Evolutionary conservation across 306 rosid species (phyloP).

Genomic region (Vigna angularis): DNA sequence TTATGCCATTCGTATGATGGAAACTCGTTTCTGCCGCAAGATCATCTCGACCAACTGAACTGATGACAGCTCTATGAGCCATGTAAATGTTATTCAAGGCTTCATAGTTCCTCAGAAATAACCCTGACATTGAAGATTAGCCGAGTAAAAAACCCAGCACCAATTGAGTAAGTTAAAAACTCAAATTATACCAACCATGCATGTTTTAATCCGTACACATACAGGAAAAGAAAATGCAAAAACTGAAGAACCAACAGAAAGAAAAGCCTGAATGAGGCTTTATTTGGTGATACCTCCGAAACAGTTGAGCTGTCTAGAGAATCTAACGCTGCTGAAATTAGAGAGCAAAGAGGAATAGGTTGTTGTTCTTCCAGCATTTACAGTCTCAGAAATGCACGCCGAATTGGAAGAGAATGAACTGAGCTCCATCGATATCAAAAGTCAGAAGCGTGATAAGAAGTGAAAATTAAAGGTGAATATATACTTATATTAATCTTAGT

Average conservation of each 20-base stretch:
- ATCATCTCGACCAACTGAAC: slow-evolving; percentile 54
- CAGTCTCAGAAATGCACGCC: slow-evolving; percentile 41
- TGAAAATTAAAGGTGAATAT: not conserved
- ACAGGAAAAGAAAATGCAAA: not conserved
- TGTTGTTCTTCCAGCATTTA: slow-evolving; percentile 37
- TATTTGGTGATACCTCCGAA: slow-evolving; percentile 56
- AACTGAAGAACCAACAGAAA: not conserved
- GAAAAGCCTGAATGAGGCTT: not conserved
- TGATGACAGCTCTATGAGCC: slow-evolving; percentile 44
- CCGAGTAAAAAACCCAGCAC: not conserved
- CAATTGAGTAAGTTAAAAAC: not conserved
- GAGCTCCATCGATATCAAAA: slow-evolving; percentile 54
- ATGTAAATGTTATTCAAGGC: slow-evolving; percentile 22
- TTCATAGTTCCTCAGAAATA: slow-evolving; percentile 32
- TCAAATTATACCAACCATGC: not conserved
- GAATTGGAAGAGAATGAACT: slow-evolving; percentile 45
- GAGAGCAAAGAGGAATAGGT: slow-evolving; percentile 39
- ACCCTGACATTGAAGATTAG: slow-evolving; percentile 50
- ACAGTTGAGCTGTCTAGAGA: slow-evolving; percentile 49
- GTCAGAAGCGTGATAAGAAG: not conserved
- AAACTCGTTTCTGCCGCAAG: slow-evolving; percentile 50
- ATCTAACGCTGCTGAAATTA: slow-evolving; percentile 42
- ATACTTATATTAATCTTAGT: slow-evolving; percentile 4
- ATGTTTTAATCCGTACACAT: not conserved
- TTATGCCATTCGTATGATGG: slow-evolving; percentile 58